Conservation (phyloP, 176 grass and related monocot genomes). For the Bolboschoenus planiculmis region DNA sequence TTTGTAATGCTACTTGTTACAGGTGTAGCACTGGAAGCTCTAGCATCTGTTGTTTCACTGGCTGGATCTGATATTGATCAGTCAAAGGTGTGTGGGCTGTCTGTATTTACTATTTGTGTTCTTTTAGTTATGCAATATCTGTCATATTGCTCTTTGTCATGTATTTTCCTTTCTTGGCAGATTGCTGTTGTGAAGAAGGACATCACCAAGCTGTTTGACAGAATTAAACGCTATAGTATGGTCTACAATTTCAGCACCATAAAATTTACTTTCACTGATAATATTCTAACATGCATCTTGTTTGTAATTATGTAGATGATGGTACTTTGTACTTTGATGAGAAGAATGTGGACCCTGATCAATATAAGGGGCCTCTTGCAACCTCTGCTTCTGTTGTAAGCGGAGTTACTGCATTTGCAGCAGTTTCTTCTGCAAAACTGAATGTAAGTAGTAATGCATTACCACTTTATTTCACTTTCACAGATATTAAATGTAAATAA, state of each 20-base stretch:
- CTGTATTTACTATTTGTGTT: neutral
- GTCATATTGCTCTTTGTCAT: neutral
- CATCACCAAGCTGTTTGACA: constrained; percentile 84
- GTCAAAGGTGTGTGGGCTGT: constrained; percentile 53
- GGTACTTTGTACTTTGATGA: constrained; percentile 92
- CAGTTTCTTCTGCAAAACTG: constrained; percentile 65
- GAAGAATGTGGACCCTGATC: constrained; percentile 68
- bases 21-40: constrained; percentile 84
- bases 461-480: neutral
- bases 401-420: constrained; percentile 60
- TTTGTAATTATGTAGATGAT: constrained; percentile 48
- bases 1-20: constrained; percentile 17
- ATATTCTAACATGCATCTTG: neutral
- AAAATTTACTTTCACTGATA: neutral
- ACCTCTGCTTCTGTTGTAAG: constrained; percentile 83
- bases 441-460: constrained; percentile 47
- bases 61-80: constrained; percentile 57
- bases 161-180: constrained; percentile 42
- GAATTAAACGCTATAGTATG: constrained; percentile 76
- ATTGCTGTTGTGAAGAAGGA: constrained; percentile 78
- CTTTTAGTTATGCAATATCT: constrained; percentile 14
- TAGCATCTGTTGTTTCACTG: constrained; percentile 72
- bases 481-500: neutral
- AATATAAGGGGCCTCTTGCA: constrained; percentile 79
- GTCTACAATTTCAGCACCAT: constrained; percentile 4